phyloP scores from a whole-genome alignment of 2,329 filamentous ascomycete species.

The Apiospora malaysiana region DNA sequence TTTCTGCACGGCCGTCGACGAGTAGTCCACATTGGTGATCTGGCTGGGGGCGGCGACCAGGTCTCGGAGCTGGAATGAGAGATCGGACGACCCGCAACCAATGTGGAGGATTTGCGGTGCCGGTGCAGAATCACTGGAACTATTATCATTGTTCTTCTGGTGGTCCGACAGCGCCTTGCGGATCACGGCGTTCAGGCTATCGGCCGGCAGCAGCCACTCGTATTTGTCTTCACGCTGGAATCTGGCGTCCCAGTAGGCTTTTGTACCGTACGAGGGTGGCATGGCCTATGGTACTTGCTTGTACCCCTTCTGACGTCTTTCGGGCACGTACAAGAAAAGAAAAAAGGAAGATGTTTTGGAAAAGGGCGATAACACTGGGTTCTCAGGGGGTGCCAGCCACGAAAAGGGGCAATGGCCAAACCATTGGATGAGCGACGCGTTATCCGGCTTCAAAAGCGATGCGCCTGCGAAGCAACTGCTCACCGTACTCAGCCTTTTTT shows the following conservation, averaged over 20 bases:
- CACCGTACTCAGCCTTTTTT: no score
- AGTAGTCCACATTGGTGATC: conserved; percentile 22
- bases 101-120: conserved; percentile 19
- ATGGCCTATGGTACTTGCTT: not conserved
- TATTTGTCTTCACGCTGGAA: conserved; percentile 20
- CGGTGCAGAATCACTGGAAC: not conserved
- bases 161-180: not conserved
- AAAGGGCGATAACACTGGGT: not conserved
- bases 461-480: not conserved
- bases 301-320: not conserved
- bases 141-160: not conserved
- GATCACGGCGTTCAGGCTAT: conserved; percentile 10
- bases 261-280: conserved; percentile 22
- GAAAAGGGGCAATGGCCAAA: conserved; percentile 7
- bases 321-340: not conserved
- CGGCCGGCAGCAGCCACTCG: conserved; percentile 22
- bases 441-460: not conserved
- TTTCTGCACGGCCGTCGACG: conserved; percentile 3
- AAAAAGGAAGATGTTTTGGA: not conserved
- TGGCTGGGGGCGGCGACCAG: conserved; percentile 17
- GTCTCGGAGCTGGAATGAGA: conserved; percentile 15
- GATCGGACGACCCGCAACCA: conserved; percentile 23
- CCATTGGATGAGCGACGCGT: not conserved
- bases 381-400: not conserved
- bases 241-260: conserved; percentile 22